Evolutionary conservation across 371 early-diverging fungal genomes (phyloP).

Genomic region (Mortierella sp.): DNA sequence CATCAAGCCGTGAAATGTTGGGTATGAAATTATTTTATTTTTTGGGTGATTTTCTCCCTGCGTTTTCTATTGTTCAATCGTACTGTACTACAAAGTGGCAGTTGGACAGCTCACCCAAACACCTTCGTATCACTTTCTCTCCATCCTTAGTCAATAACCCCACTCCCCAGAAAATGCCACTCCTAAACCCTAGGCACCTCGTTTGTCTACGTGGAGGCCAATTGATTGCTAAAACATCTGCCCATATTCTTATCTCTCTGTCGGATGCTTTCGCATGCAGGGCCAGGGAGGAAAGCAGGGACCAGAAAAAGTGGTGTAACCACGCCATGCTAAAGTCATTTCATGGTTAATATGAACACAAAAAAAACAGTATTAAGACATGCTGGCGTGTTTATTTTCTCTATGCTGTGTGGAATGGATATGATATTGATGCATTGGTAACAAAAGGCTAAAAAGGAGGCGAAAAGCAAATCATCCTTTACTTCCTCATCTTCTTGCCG

Average conservation of each 20-base stretch:
- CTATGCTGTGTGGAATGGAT: not conserved
- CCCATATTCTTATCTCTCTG: not conserved
- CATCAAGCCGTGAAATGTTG: not conserved
- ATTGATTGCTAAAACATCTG: not conserved
- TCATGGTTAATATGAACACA: too few species aligned
- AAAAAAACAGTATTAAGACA: not conserved
- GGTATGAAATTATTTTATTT: slow-evolving; percentile 1
- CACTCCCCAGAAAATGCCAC: not conserved
- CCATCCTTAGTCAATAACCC: not conserved
- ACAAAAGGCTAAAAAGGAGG: not conserved
- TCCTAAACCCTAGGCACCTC: not conserved
- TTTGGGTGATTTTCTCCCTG: not conserved
- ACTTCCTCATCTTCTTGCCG: slow-evolving; percentile 58
- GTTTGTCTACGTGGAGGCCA: not conserved
- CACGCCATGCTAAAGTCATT: not conserved
- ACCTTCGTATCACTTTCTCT: not conserved
- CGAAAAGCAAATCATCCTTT: not conserved
- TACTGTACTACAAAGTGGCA: not conserved
- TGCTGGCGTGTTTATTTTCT: slow-evolving; percentile 1
- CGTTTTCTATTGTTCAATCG: not conserved
- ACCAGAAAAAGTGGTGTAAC: slow-evolving; percentile 2
- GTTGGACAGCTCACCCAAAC: not conserved
- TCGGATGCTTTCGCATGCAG: not conserved
- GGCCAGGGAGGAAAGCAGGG: too few species aligned
- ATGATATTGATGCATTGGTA: not conserved